phyloP scores from a whole-genome alignment of 1,284 basidiomycete species.

The Cerrena zonata region DNA sequence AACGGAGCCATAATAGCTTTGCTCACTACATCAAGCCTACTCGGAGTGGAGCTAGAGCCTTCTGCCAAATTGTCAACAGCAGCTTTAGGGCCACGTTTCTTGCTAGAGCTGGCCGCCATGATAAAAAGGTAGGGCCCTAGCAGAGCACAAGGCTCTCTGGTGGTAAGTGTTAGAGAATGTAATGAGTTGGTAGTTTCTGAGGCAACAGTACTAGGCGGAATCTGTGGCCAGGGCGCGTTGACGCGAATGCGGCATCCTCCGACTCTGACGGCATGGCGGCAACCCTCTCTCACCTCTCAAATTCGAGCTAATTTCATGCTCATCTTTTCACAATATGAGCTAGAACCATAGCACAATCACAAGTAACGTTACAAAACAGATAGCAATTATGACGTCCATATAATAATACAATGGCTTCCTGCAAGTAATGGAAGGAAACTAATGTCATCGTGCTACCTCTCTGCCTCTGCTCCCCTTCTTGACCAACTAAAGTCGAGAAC shows the following conservation, averaged over 20 bases:
- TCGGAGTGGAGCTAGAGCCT: slow-evolving; percentile 18
- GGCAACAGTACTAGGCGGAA: not conserved
- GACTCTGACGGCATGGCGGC: not conserved
- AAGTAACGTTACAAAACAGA: not conserved
- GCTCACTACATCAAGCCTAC: slow-evolving; percentile 56
- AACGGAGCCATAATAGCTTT: slow-evolving; percentile 66
- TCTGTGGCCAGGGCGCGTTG: not conserved
- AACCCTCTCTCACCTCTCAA: not conserved
- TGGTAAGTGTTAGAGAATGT: not conserved
- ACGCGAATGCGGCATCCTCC: not conserved
- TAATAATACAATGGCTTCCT: not conserved
- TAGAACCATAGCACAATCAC: too few species aligned
- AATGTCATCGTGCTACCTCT: not conserved
- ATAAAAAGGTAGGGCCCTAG: not conserved
- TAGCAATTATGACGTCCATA: not conserved
- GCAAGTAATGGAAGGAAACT: not conserved
- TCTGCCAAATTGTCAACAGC: slow-evolving; percentile 32
- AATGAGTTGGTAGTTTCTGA: not conserved
- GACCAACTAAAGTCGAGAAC: slow-evolving; percentile 70
- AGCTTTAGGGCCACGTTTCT: slow-evolving; percentile 29
- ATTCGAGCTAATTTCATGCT: not conserved
- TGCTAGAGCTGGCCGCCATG: slow-evolving; percentile 24
- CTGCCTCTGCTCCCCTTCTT: slow-evolving; percentile 9
- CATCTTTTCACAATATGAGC: too few species aligned
- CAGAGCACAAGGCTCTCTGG: not conserved